These are phyloP conservation scores for Urtica urens DNA, from an alignment of 306 rosid species.

Conservation along the genomic window DNA sequence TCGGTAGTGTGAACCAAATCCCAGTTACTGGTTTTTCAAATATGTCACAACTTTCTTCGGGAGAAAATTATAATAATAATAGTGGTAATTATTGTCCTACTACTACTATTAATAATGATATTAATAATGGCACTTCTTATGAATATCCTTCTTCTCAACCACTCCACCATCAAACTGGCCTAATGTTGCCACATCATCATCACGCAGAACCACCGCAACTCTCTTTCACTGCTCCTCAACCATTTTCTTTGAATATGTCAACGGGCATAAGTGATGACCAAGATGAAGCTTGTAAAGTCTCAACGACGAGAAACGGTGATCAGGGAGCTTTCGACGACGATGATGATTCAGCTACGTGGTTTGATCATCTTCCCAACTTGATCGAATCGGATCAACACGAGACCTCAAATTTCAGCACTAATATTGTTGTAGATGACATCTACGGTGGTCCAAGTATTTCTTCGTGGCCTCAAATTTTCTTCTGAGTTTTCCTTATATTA, in stretches of 20 bases:
- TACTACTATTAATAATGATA: not conserved
- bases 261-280: not conserved
- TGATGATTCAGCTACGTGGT: slow-evolving; percentile 27
- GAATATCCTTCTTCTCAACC: slow-evolving; percentile 40
- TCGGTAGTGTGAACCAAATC: not conserved
- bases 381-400: slow-evolving; percentile 5
- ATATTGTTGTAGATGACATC: slow-evolving; percentile 35
- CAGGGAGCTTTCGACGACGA: slow-evolving; percentile 23
- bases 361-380: slow-evolving; percentile 19
- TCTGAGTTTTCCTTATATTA: slow-evolving; percentile 8
- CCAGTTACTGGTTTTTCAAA: not conserved
- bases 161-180: slow-evolving; percentile 25
- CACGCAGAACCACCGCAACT: slow-evolving; percentile 47
- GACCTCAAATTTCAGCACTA: slow-evolving; percentile 9
- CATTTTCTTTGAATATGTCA: not conserved
- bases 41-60: not conserved
- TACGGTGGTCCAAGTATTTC: slow-evolving; percentile 31
- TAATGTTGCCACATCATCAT: not conserved
- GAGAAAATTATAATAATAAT: not conserved
- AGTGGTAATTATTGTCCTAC: not conserved
- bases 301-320: slow-evolving; percentile 18
- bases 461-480: slow-evolving; percentile 44
- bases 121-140: not conserved
- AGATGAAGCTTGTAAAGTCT: not conserved
- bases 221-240: slow-evolving; percentile 32